Base-by-base conservation (phyloP, 257 asterid species). In the Solanum neorickii region DNA sequence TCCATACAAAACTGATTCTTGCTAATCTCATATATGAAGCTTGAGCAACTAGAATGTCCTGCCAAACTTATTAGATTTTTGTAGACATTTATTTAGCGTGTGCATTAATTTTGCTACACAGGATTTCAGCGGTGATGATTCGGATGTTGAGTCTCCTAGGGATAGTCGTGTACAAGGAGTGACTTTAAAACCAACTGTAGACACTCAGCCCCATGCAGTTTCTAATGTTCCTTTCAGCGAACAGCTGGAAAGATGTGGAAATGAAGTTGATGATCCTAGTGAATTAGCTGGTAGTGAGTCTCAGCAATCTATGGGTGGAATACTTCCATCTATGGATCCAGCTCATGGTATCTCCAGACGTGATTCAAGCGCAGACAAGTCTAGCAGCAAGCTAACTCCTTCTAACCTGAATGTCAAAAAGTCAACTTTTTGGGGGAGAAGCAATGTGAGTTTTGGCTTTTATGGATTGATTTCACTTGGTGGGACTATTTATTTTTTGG, bases 371-470 rank as follows among this genome's bases (percentile, higher is more conserved):
- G 88, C 90, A 52, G 98, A 94, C 86, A 96, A 93, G 88, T 69
- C 93, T 87, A 52, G 87, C 78, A 87, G 91, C 76, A 94, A 90
- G 89, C 92, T 88, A 65, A 86, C 92, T 85, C 84, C 89, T 87
- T 86, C 97, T 75, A 91, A 88, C 91, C 89, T 78, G 90, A 95
- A 88, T 90, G 89, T 87, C 91, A 94, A 93, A 92, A 93, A 92
- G 88, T 93, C 99, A 68, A 90, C 93, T 62, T 93, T 96, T 87
- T 96, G 99, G 98, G 96, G 97, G 84, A 91, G 95, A 91, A 96
- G 92, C 92, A 95, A 82, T 87, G 99, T 96, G 89, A 94, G 99
- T 90, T 75, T 86, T 86, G 56, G 73, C 87, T 73, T 88, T 49
- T 49, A 31, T 80, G 18, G 29, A 29, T 39, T 47, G 85, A 80